Base-by-base conservation (phyloP, 2,329 filamentous ascomycete species). In the Mycocentrospora acerina region DNA sequence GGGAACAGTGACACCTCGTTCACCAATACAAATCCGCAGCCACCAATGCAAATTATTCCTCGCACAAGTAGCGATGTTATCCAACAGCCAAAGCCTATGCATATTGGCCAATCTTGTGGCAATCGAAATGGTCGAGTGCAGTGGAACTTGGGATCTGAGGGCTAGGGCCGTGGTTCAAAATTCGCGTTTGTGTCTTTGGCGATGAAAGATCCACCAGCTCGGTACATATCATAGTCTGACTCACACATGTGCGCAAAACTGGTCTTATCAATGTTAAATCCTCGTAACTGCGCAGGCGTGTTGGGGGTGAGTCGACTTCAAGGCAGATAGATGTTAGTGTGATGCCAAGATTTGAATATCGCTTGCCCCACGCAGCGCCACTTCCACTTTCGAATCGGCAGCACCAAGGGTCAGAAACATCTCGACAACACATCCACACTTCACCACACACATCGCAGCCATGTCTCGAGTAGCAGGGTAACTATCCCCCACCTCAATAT, bases 391-490 rank as follows among this genome's bases (percentile, higher is more conserved):
- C 34, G 47, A 46, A 47, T 44, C 41, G 44, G 44, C 43, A 30
- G 35, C 27, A 37, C 35, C 37, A 40, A 32, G 30, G 24, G 22
- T 29, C 29, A 34, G 34, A 14, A 30, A 19, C 38, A 12, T 37
- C 32, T 40, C 35, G 24, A 7, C 14, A 35, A 33, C 18, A 24
- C 26, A 26, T 25, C 12, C 12, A 25, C 15, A 32, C 19, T 29
- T n/a, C 29, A 42, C 22, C 42, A 44, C 45, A 44, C 37, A 44
- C 40, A 42, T 30, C 33, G 39, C 40, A 42, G 38, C 48, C 44
- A 68, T 68, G 65, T 67, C 64, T 48, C 60, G 60, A 54, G 57
- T 60, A 52, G 63, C 61, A 61, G 63, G 64, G 65, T 66, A 44
- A 42, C 62, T 42, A 13, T 14, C 18, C 31, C 22, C 14, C 24